Evolutionary conservation across 2,329 filamentous ascomycete species (phyloP), one percentile per base, ranked within the genome.

Genomic region (Beauveria pseudobassiana): DNA sequence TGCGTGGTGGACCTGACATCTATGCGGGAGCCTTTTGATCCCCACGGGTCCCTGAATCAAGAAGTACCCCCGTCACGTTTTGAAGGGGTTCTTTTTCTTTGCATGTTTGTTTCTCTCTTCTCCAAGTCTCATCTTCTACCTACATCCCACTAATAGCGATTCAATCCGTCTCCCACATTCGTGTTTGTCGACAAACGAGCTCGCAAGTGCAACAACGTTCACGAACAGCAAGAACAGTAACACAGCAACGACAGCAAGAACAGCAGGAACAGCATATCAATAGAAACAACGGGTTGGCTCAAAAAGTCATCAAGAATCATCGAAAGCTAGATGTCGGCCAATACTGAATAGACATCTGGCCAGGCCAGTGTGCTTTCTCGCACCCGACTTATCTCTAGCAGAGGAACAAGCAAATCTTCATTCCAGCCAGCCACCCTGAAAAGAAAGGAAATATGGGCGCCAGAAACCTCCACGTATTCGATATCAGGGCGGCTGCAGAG

Each of bases 311-410:
- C 12, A 2, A 5, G 30, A 24, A 42, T 3, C 22, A 34, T 1
- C 10, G 45, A 3, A 49, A 50, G 20, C 56, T 59, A 59, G 42
- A 60, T 60, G 58, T 60, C 49, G 48, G 20, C 20, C 20, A 20
- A 53, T 51, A 38, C 20, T 28, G 58, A 53, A n/a, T 60, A 53
- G 28, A 53, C 40, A 60, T 53, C 58, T 60, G 58, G 58, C 58
- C 40, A 43, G 26, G 58, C 58, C 58, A 60, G 58, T 28, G 26
- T 51, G 48, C 26, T 53, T n/a, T 22, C 14, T 54, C 28, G 48
- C 50, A 60, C 50, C 38, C 20, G 14, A 58, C 7, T 43, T 22
- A 16, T 20, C 18, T 43, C 22, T 24, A 14, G 10, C 24, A 3
- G 20, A 14, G 26, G 24, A 49, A 43, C 20, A n/a, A 20, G 42